Percentiles rank a stretch among this genome's conserved stretches.
Conservation (phyloP, 345 rosid genomes). For the Citrus glauca region DNA sequence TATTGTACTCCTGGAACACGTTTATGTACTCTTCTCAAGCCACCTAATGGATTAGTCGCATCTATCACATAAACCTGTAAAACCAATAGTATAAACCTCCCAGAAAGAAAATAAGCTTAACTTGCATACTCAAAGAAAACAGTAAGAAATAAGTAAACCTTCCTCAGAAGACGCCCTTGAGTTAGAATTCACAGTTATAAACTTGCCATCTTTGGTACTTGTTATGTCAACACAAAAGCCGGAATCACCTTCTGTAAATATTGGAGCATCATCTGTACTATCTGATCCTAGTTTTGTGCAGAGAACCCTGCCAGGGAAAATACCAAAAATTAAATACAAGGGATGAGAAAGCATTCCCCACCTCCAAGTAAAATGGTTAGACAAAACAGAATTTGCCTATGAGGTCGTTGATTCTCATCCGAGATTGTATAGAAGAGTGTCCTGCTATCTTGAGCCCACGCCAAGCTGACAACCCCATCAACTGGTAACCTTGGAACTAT, state of each 20-base stretch:
- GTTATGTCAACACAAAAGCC: conserved; percentile 86
- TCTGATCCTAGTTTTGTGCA: conserved; percentile 51
- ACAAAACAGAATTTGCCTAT: conserved; percentile 39
- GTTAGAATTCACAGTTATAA: conserved; percentile 88
- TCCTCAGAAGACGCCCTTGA: conserved; percentile 97
- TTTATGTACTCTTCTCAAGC: conserved; percentile 49
- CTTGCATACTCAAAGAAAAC: conserved; percentile 1
- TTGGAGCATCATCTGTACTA: conserved; percentile 29
- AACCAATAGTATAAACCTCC: conserved; percentile 20
- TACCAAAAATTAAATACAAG: conserved; percentile 2
- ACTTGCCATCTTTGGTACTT: conserved; percentile 93
- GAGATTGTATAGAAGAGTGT: conserved; percentile 64
- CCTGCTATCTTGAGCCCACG: conserved; percentile 78
- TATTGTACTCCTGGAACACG: conserved; percentile 63
- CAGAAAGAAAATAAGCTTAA: neutral
- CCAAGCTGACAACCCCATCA: conserved; percentile 77
- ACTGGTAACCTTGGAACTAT: conserved; percentile 45
- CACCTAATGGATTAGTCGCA: conserved; percentile 45
- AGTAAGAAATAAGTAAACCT: conserved; percentile 42
- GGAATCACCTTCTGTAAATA: conserved; percentile 61
- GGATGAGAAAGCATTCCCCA: conserved; percentile 1
- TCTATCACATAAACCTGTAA: conserved; percentile 71
- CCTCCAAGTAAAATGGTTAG: neutral
- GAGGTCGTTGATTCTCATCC: conserved; percentile 72
- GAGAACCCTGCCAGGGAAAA: conserved; percentile 50